Base-by-base conservation (phyloP, 352 stramenopile genomes). In the Globisporangium echinulatum region DNA sequence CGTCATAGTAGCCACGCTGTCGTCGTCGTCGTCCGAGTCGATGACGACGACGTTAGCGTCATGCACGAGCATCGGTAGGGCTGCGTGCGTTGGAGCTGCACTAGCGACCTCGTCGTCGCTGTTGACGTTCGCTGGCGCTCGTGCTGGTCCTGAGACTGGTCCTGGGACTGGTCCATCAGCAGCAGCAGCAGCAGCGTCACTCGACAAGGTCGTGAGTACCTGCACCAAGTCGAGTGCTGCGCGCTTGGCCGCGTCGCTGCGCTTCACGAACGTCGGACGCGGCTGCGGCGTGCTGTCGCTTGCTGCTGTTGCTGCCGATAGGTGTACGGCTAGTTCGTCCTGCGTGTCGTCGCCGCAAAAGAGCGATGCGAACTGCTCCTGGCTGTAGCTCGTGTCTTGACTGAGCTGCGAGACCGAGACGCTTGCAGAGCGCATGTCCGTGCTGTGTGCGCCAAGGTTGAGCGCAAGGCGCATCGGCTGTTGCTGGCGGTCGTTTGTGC, bases 321-420 rank as follows among this genome's bases (percentile, higher is more conserved):
- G 25, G 25, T 33, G 25, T 33, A 33, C 25, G 25, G 43, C 15
- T 14, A 48, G 70, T 0, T 88, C 74, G 13, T 81, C 70, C 56
- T 88, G 82, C 5, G 77, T 86, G 50, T 87, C 77, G 50, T 87
- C 75, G 7, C 54, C 67, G 10, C 68, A 63, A 37, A 91, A 85
- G 54, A 85, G 54, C 4, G 85, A 73, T 36, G 64, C 61, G 44
- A 79, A 78, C 33, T 78, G 63, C 49, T 62, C 37, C 43, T 73
- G 55, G 25, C 63, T 70, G 44, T 70, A 61, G 19, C 46, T 64
- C 15, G 46, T 55, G 38, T 55, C 56, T 39, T 64, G 50, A 33
- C 56, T 69, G n/a, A 66, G 38, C 54, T 70, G 58, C 15, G 56
- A 61, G 15, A 63, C n/a, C 25, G 67, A 66, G n/a, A 59, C 54